These are phyloP conservation scores for sorghum (Sorghum bicolor) DNA, from an alignment of 176 grass and related monocot species.

Conservation along the genomic window DNA sequence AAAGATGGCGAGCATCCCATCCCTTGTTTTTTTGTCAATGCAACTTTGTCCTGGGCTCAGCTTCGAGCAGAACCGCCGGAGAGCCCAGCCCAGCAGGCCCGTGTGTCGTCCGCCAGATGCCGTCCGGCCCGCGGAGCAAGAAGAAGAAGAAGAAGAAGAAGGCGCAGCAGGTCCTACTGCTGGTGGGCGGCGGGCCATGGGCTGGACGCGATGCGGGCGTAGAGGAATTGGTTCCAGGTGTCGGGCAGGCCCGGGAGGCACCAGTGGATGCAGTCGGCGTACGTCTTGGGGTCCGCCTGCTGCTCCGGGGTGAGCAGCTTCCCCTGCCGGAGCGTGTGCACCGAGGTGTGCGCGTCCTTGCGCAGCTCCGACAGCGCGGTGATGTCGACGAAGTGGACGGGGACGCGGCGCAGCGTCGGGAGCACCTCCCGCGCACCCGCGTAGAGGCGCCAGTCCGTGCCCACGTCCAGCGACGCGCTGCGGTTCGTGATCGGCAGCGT, in stretches of 20 bases:
- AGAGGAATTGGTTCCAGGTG: slow-evolving; percentile 77
- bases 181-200: slow-evolving; percentile 11
- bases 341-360: slow-evolving; percentile 83
- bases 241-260: slow-evolving; percentile 75
- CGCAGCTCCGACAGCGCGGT: slow-evolving; percentile 74
- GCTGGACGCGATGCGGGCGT: slow-evolving; percentile 52
- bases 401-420: slow-evolving; percentile 37
- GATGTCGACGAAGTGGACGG: slow-evolving; percentile 65
- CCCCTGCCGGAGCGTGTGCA: slow-evolving; percentile 82
- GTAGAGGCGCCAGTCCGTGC: slow-evolving; percentile 77
- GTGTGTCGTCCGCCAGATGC: neutral
- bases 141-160: neutral
- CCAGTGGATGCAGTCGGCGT: slow-evolving; percentile 86
- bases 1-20: neutral
- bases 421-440: slow-evolving; percentile 51
- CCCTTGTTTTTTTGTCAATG: neutral
- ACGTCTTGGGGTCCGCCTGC: slow-evolving; percentile 56
- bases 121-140: neutral
- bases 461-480: slow-evolving; percentile 57
- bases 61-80: neutral
- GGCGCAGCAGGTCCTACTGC: neutral
- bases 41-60: neutral
- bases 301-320: slow-evolving; percentile 75
- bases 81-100: neutral
- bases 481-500: slow-evolving; percentile 60